Percentiles rank a stretch among this genome's conserved stretches.
Evolutionary conservation across 352 stramenopile genomes (phyloP).

Genomic region (Peronospora destructor): DNA sequence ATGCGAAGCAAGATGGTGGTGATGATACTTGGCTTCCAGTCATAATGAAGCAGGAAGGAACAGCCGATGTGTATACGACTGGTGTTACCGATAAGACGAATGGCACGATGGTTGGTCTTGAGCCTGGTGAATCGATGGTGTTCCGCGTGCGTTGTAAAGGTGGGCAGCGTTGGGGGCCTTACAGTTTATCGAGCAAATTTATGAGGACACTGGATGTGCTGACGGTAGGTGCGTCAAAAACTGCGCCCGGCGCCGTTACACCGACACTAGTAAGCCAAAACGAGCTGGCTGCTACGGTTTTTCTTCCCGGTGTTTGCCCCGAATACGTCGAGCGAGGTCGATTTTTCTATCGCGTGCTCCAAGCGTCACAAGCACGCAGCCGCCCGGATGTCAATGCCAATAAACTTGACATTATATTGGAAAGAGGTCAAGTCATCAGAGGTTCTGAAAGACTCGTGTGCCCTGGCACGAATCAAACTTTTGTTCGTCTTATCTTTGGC

Average conservation of each 20-base stretch:
- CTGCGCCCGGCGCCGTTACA: slow-evolving; percentile 11
- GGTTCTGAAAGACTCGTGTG: slow-evolving; percentile 48
- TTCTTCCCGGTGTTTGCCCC: slow-evolving; percentile 56
- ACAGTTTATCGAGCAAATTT: slow-evolving; percentile 49
- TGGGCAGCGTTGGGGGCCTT: slow-evolving; percentile 53
- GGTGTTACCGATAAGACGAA: slow-evolving; percentile 48
- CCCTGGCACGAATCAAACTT: slow-evolving; percentile 57
- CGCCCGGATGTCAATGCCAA: slow-evolving; percentile 43
- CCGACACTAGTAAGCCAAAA: slow-evolving; percentile 4
- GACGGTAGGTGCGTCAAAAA: slow-evolving; percentile 1
- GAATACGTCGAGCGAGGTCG: slow-evolving; percentile 47
- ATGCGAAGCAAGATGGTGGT: slow-evolving; percentile 50
- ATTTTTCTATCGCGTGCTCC: slow-evolving; percentile 62
- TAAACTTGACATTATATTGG: slow-evolving; percentile 44
- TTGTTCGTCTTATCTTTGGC: slow-evolving; percentile 40
- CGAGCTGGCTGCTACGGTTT: slow-evolving; percentile 19
- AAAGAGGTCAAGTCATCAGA: slow-evolving; percentile 47
- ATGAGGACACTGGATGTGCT: slow-evolving; percentile 46
- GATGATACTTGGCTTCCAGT: slow-evolving; percentile 50
- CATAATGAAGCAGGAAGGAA: slow-evolving; percentile 44
- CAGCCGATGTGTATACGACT: slow-evolving; percentile 32
- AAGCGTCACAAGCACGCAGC: slow-evolving; percentile 41
- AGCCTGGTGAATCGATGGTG: slow-evolving; percentile 43
- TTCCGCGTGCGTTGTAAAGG: slow-evolving; percentile 61
- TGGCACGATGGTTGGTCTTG: slow-evolving; percentile 57